Evolutionary conservation across 352 stramenopile species (phyloP), one percentile per base, ranked within the genome.

Genomic region (Phytophthora foliorum): DNA sequence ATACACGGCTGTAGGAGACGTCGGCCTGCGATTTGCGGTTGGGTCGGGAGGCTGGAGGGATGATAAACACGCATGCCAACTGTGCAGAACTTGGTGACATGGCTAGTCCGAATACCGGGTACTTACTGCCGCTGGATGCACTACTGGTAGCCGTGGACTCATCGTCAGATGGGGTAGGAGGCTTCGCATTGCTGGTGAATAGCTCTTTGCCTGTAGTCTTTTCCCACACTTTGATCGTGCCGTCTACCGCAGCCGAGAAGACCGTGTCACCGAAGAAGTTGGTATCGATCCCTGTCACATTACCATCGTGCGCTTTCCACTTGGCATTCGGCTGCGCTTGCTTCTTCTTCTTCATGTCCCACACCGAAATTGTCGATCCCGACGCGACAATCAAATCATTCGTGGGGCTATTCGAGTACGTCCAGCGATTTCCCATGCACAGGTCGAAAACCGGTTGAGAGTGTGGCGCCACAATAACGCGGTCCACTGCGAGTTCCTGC

Each of bases 1-100:
- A 93, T 2, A 95, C 83, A 51, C 88, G 84, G 36, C 78, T 91
- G 71, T 94, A 95, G 24, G 88, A 92, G n/a, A 93, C 84, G 55
- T 95, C 88, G 1, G 88, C 88, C 39, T 95, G 88, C 10, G 86
- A 93, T 53, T 89, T 92, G 57, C 88, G 84, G 45, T 92, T 94
- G 16, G 88, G 88, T 38, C 87, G 77, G n/a, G 88, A 88, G 0
- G 88, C 86, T 54, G 88, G 88, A 31, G 88, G 88, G 31, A 93
- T 83, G 52, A 95, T 82, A 57, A 90, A 87, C 14, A 92, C 55
- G 56, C 74, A 82, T 19, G 81, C 83, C 29, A 95, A 46, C 58
- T 93, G 86, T 0, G 81, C 82, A 31, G 83, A 91, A 49, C 82
- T 92, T 3, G 88, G 83, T 5, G 88, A 95, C 27, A 95, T 72